Evolutionary conservation across 331 rosid species (phyloP).

Genomic region (Erythrophleum ivorense): DNA sequence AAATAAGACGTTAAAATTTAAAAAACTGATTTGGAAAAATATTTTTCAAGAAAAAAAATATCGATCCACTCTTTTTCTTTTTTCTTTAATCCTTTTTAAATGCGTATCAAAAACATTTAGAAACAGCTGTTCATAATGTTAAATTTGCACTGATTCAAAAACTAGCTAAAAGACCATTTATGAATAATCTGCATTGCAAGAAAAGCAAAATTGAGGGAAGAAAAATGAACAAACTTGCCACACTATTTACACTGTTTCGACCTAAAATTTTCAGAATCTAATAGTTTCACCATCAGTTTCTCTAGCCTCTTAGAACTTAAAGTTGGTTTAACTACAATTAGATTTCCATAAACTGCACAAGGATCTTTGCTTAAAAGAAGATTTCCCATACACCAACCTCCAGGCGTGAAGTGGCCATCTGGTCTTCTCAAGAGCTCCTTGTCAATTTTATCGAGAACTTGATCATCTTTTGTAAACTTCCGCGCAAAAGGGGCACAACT

Average conservation of each 20-base stretch:
- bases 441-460: conserved; percentile 1
- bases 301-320: conserved; percentile 10
- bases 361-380: not conserved
- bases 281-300: conserved; percentile 7
- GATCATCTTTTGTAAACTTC: not conserved
- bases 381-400: conserved; percentile 9
- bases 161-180: not conserved
- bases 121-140: not conserved
- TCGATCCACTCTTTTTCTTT: not conserved
- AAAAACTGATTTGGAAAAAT: not conserved
- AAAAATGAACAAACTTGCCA: not conserved
- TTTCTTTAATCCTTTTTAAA: not conserved
- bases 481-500: conserved; percentile 10
- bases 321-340: conserved; percentile 9
- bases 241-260: conserved; percentile 14
- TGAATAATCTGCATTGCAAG: not conserved
- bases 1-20: not conserved
- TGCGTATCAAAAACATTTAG: not conserved
- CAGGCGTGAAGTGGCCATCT: conserved; percentile 8
- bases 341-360: conserved; percentile 14
- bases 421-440: conserved; percentile 26
- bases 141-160: not conserved
- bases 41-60: not conserved
- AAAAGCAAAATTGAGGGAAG: not conserved
- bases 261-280: not conserved